These are phyloP conservation scores for Tulasnella sp. DNA, from an alignment of 768 basidiomycete species.

Conservation along the genomic window DNA sequence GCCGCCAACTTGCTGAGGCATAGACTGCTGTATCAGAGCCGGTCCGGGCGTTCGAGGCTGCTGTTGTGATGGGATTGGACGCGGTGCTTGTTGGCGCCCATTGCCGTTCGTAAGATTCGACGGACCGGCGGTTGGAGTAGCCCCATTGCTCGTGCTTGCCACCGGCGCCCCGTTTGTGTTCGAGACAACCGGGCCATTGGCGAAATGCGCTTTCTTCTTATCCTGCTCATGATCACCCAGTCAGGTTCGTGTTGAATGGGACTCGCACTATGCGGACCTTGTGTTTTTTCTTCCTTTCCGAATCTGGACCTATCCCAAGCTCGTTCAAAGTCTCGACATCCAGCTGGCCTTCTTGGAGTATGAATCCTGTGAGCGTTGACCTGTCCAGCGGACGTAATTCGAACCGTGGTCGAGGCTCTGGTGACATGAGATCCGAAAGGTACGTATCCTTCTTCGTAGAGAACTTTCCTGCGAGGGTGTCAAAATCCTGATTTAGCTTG, in stretches of 20 bases:
- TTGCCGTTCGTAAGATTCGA: not conserved
- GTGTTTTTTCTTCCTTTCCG: constrained; percentile 10
- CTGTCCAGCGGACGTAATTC: constrained; percentile 2
- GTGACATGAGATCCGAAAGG: constrained; percentile 5
- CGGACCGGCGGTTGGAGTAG: not conserved
- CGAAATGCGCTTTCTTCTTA: constrained; percentile 3
- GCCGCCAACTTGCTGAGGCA: not conserved
- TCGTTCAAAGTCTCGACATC: constrained; percentile 7
- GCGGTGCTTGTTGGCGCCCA: constrained; percentile 7
- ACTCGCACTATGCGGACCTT: constrained; percentile 4
- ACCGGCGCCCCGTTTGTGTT: not conserved
- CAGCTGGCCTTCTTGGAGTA: constrained; percentile 13
- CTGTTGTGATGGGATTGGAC: not conserved
- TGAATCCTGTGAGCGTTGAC: constrained; percentile 6
- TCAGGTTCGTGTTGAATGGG: not conserved
- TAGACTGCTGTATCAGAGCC: not conserved
- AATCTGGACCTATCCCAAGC: constrained; percentile 12
- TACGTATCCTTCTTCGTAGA: constrained; percentile 15
- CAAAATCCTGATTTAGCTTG: not conserved
- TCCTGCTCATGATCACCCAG: not conserved
- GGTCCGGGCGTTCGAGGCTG: not conserved
- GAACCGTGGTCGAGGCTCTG: not conserved
- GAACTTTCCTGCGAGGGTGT: constrained; percentile 6
- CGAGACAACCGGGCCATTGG: not conserved
- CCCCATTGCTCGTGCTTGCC: not conserved